Percentiles rank a stretch among this genome's conserved stretches.
Evolutionary conservation across 108 stramenopile genomes (phyloP).

Genomic region (Nitzschia palea): DNA sequence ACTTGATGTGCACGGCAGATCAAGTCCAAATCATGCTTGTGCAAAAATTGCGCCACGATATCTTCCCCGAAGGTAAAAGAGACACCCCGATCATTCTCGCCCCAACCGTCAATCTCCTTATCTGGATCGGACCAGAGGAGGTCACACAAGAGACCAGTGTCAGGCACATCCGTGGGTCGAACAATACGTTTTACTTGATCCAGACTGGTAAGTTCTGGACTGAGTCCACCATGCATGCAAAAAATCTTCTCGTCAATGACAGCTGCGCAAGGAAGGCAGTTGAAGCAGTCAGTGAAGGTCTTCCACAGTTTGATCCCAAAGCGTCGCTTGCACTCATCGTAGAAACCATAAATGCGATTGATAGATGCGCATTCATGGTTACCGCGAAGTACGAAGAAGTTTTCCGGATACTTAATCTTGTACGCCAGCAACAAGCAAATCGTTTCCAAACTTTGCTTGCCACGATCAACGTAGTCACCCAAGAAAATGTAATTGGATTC

Average conservation of each 20-base stretch:
- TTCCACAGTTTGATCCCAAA: conserved; percentile 99
- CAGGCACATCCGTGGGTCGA: conserved; percentile 98
- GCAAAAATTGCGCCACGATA: conserved; percentile 96
- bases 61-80: conserved; percentile 99
- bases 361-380: conserved; percentile 99
- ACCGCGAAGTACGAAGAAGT: conserved; percentile 98
- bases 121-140: conserved; percentile 99
- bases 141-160: conserved; percentile 99
- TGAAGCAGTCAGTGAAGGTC: conserved; percentile 99
- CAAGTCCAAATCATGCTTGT: conserved; percentile 97
- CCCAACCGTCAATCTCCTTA: conserved; percentile 99
- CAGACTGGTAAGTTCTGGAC: conserved; percentile 94
- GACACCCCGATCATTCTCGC: conserved; percentile 99
- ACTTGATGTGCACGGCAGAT: conserved; percentile 99
- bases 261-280: conserved; percentile 98
- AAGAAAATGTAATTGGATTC: conserved; percentile 97
- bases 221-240: conserved; percentile 99
- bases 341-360: conserved; percentile 99
- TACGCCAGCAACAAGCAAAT: conserved; percentile 97
- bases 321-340: conserved; percentile 97
- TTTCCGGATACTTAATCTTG: conserved; percentile 99
- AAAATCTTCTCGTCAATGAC: conserved; percentile 99
- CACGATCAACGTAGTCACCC: conserved; percentile 98
- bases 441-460: conserved; percentile 97
- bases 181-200: conserved; percentile 98